Base-by-base conservation (phyloP, 73 alveolate genomes). In the Uronychia binucleata region DNA sequence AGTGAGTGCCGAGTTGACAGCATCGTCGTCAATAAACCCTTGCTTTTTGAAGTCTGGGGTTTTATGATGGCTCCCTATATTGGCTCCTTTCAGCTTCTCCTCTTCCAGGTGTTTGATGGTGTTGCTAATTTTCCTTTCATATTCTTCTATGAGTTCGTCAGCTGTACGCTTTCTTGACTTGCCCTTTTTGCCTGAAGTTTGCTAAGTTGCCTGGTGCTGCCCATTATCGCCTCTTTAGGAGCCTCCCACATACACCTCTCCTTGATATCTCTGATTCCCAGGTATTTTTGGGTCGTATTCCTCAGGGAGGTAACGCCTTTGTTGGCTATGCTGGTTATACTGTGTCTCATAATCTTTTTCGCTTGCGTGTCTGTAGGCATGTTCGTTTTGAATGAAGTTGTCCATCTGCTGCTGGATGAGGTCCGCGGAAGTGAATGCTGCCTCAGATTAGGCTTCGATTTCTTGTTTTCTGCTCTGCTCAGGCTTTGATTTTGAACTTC, bases 101-200 rank as follows among this genome's bases (percentile, higher is more conserved):
- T 86, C 84, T 30, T 60, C 89, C 1, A 86, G 57, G n/a, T 27
- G 14, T 67, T 74, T 30, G 33, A 31, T 86, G 25, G 88, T 80
- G 28, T 59, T 80, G 85, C 33, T 46, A 30, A 86, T 86, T 82
- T 86, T 86, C 77, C 84, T 79, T 30, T 80, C 89, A 74, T 86
- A 79, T 80, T 86, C 89, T 34, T 86, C 89, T 13, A 86, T 80
- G 59, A 80, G 34, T 35, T 86, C 93, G 35, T 86, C 93, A 26
- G 88, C 82, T 0, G 93, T 80, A 35, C 57, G 57, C 83, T 86
- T 86, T 26, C 74, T 25, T 46, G 32, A 31, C 1, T 33, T n/a
- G 79, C 58, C 58, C 46, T 78, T 77, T 80, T 80, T 80, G 79
- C 29, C 83, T 77, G 83, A n/a, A 5, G 46, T 30, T 5, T 30